phyloP scores from a whole-genome alignment of 2,329 filamentous ascomycete species.

The Fusarium brevicatenulatum region DNA sequence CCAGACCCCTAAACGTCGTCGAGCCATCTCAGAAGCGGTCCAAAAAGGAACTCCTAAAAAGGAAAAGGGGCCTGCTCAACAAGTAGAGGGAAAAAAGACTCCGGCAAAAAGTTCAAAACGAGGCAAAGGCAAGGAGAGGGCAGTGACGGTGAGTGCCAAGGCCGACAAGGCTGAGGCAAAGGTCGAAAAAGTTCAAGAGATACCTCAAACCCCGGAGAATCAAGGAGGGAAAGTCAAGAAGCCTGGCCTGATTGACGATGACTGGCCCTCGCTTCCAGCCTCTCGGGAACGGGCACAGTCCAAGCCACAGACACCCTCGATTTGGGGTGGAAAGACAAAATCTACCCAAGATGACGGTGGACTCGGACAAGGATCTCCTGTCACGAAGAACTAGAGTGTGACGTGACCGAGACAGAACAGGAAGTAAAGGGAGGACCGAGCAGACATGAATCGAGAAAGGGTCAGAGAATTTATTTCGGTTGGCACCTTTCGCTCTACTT shows the following conservation, averaged over 20 bases:
- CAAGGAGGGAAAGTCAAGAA: slow-evolving; percentile 17
- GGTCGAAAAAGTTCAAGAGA: background rate
- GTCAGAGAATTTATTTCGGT: background rate
- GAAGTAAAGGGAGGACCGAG: background rate
- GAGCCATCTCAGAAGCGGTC: slow-evolving; percentile 1
- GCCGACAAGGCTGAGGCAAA: slow-evolving; percentile 11
- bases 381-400: slow-evolving; percentile 8
- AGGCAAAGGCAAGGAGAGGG: slow-evolving; percentile 30
- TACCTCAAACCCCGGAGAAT: slow-evolving; percentile 26
- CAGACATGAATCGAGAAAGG: background rate
- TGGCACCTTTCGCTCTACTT: background rate
- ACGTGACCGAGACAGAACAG: background rate
- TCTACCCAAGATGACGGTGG: background rate
- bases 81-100: slow-evolving; percentile 22
- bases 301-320: slow-evolving; percentile 32
- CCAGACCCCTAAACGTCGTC: background rate
- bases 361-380: slow-evolving; percentile 15
- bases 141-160: background rate
- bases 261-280: slow-evolving; percentile 43
- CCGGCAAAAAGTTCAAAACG: slow-evolving; percentile 26
- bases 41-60: background rate
- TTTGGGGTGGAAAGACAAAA: slow-evolving; percentile 38
- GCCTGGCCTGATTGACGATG: slow-evolving; percentile 32
- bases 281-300: slow-evolving; percentile 41
- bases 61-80: background rate